phyloP scores from a whole-genome alignment of 2,329 filamentous ascomycete genomes.

The Aureobasidium sp. region DNA sequence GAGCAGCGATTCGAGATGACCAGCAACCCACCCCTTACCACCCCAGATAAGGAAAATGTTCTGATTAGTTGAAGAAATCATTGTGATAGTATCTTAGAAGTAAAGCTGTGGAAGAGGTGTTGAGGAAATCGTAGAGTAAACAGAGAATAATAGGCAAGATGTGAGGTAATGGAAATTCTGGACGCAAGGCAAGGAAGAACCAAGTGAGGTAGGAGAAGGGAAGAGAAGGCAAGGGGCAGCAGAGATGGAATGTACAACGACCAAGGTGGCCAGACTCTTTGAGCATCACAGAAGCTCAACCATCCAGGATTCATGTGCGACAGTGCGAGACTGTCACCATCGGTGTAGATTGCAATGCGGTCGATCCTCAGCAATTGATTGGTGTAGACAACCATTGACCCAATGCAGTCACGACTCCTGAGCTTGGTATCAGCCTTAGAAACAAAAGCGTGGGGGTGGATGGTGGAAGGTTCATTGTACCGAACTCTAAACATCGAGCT shows the following conservation, averaged over 20 bases:
- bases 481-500: background rate
- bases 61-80: background rate
- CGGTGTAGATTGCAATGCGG: background rate
- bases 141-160: background rate
- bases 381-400: background rate
- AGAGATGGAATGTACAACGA: background rate
- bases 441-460: background rate
- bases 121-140: background rate
- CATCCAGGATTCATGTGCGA: background rate
- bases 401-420: background rate
- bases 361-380: background rate
- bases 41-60: constrained; percentile 59
- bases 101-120: too few relatives aligned
- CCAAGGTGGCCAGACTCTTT: background rate
- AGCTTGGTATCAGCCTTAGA: background rate
- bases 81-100: background rate
- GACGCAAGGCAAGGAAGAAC: background rate
- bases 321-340: background rate
- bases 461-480: background rate
- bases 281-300: background rate
- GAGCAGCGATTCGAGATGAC: constrained; percentile 54
- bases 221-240: background rate
- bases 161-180: background rate
- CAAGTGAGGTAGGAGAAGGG: background rate
- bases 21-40: constrained; percentile 56